Evolutionary conservation across 805 yeast species (phyloP).

Genomic region (Candida tammaniensis): DNA sequence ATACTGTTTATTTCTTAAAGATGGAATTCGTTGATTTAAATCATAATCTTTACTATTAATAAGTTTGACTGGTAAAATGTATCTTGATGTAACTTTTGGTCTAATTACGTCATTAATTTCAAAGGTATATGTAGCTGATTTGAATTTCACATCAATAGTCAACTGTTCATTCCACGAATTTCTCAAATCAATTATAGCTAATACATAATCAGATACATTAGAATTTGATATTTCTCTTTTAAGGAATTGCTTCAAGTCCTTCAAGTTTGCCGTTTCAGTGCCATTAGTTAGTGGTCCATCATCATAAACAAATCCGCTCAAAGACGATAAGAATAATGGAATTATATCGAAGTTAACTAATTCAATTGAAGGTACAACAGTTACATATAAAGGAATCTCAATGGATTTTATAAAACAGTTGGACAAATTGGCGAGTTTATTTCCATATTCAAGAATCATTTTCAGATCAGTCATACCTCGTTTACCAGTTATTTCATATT

Average conservation of each 20-base stretch:
- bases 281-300: not conserved
- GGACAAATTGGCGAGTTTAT: constrained; percentile 20
- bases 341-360: constrained; percentile 73
- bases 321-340: constrained; percentile 43
- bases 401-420: constrained; percentile 48
- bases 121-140: constrained; percentile 12
- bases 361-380: constrained; percentile 73
- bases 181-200: constrained; percentile 70
- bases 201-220: constrained; percentile 48
- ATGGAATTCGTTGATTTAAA: constrained; percentile 60
- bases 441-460: constrained; percentile 62
- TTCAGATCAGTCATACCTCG: constrained; percentile 68
- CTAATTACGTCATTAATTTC: constrained; percentile 27
- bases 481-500: constrained; percentile 65
- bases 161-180: constrained; percentile 73
- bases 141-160: constrained; percentile 9
- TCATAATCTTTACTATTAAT: constrained; percentile 41
- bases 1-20: constrained; percentile 67
- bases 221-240: not conserved
- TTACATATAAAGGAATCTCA: constrained; percentile 64
- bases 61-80: constrained; percentile 69
- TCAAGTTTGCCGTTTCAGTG: constrained; percentile 2
- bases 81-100: constrained; percentile 42
- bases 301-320: constrained; percentile 12
- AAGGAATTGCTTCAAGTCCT: constrained; percentile 8